These are phyloP conservation scores for Penicillium steckii DNA, from an alignment of 495 filamentous ascomycete genomes.

Conservation along the genomic window DNA sequence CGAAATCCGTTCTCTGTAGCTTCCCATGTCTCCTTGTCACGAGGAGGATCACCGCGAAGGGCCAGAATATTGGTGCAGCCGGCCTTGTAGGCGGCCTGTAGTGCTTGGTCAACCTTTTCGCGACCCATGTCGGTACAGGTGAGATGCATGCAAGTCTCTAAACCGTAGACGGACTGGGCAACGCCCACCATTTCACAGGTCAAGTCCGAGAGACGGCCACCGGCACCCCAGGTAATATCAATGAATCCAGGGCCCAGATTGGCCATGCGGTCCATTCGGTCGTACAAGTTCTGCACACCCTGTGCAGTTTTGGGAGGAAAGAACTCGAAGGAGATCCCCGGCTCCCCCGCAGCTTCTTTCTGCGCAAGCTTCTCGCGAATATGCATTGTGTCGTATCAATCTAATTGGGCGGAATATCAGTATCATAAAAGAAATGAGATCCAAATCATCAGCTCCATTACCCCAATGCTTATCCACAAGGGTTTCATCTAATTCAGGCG, in stretches of 20 bases:
- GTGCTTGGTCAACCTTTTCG: slow-evolving; percentile 84
- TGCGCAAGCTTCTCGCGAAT: slow-evolving; percentile 90
- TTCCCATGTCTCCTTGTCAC: slow-evolving; percentile 93
- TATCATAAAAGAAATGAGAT: neutral
- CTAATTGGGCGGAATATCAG: slow-evolving; percentile 14
- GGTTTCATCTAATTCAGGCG: too few species aligned
- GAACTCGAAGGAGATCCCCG: slow-evolving; percentile 98
- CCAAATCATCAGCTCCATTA: too few species aligned
- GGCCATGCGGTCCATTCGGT: slow-evolving; percentile 99
- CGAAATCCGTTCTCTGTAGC: slow-evolving; percentile 80
- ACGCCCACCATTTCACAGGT: slow-evolving; percentile 98
- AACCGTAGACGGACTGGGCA: slow-evolving; percentile 91
- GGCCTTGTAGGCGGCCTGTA: slow-evolving; percentile 86
- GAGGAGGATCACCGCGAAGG: slow-evolving; percentile 88
- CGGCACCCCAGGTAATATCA: slow-evolving; percentile 98
- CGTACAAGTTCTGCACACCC: slow-evolving; percentile 99
- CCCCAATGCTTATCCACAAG: neutral
- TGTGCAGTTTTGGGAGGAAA: slow-evolving; percentile 98
- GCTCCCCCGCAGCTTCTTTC: slow-evolving; percentile 68
- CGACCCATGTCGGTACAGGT: slow-evolving; percentile 98
- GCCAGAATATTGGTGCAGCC: slow-evolving; percentile 98
- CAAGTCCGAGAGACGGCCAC: slow-evolving; percentile 83
- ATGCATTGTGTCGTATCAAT: slow-evolving; percentile 58
- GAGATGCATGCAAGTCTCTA: slow-evolving; percentile 99
- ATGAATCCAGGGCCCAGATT: slow-evolving; percentile 89